Evolutionary conservation across 2,329 filamentous ascomycete genomes (phyloP), one percentile per base, ranked within the genome.

Genomic region (Fusarium buharicum): DNA sequence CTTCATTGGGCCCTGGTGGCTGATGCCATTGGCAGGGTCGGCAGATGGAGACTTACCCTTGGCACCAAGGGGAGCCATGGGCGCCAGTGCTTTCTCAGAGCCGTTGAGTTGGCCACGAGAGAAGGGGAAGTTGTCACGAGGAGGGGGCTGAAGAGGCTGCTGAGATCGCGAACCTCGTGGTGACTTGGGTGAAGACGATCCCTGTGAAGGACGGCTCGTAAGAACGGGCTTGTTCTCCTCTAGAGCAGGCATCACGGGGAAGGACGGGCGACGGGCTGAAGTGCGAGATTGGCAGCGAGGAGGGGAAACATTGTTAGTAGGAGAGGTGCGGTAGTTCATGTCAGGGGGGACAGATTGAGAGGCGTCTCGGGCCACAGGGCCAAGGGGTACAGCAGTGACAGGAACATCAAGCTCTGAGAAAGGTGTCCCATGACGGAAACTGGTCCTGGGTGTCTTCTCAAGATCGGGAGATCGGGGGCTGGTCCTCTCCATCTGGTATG

Each of bases 281-380:
- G 83, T 77, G 48, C 84, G 83, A 41, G 84, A 86, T 64, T 82
- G 78, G 37, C 81, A 82, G 22, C 83, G 81, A 30, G 75, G 75
- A 30, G 76, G 74, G 22, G 75, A 72, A 54, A 67, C 66, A 64
- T 73, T 62, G 68, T 59, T 74, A 70, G 55, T 72, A 55, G 73
- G 73, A 58, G 74, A 71, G 37, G 79, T 74, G 28, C 87, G 86
- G 80, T 90, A 97, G 73, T 87, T 89, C 93, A 97, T 97, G 77
- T 96, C 89, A 7, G 94, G 94, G 38, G 94, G 94, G 0, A 97
- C 94, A 6, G 93, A 97, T 75, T 97, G 92, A 22, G 92, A 96
- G 41, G 83, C 81, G 71, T 95, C 90, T 46, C 94, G 90, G 39
- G 89, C 83, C 28, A 96, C 82, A 7, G 91, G 91, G 0, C 89